These are phyloP conservation scores for Lactarius tabidus DNA, from an alignment of 768 basidiomycete genomes.

Conservation along the genomic window DNA sequence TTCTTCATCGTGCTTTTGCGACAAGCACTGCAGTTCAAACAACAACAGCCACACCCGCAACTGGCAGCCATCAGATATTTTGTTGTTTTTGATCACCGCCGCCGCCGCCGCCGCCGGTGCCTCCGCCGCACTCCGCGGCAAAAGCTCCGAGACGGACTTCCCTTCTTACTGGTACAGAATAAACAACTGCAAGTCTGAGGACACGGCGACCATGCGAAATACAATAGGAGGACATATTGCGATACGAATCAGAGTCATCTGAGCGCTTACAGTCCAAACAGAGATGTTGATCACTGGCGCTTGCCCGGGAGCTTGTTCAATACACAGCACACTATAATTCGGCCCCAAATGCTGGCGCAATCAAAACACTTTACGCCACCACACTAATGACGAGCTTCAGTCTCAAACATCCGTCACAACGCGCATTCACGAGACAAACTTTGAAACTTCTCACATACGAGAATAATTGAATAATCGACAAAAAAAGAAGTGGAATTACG, in stretches of 20 bases:
- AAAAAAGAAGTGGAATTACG: constrained; percentile 22
- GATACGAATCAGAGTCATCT: neutral
- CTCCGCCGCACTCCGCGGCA: constrained; percentile 17
- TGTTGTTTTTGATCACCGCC: constrained; percentile 7
- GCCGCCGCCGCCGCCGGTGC: constrained; percentile 13
- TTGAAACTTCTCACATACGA: constrained; percentile 16
- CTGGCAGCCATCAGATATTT: constrained; percentile 4
- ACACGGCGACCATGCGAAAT: neutral
- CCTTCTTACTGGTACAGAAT: neutral
- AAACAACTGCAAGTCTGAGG: neutral
- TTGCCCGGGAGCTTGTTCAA: neutral
- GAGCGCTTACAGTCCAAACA: neutral
- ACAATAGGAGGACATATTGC: neutral
- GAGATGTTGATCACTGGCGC: neutral
- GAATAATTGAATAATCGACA: constrained; percentile 12
- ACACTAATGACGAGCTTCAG: neutral
- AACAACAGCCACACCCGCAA: no score
- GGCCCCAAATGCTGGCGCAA: constrained; percentile 5
- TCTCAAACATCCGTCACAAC: neutral
- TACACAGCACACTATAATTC: neutral
- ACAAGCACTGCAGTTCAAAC: neutral
- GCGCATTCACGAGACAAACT: neutral
- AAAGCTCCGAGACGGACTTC: constrained; percentile 2
- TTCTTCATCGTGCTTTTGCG: neutral
- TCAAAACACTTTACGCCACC: neutral